Conservation (phyloP, 257 asterid genomes). For the Lycium ferocissimum region DNA sequence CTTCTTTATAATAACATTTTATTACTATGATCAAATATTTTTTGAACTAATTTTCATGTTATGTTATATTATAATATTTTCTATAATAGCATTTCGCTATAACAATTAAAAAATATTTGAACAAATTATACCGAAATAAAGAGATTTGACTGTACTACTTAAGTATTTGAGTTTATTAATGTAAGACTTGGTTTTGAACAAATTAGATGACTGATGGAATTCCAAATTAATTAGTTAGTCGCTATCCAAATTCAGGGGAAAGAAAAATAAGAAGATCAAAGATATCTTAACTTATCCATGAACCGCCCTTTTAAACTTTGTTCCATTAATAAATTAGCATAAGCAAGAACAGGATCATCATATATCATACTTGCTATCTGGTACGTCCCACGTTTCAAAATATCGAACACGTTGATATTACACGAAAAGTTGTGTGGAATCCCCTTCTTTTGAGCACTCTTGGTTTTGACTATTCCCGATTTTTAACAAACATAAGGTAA, state of each 20-base stretch:
- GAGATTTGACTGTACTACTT: too few species aligned
- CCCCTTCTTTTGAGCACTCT: background rate
- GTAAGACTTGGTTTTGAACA: background rate
- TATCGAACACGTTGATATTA: background rate
- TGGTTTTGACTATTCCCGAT: background rate
- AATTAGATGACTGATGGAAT: background rate
- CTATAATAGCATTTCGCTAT: too few species aligned
- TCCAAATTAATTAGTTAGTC: background rate
- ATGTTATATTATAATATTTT: too few species aligned
- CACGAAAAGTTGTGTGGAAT: background rate
- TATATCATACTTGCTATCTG: background rate
- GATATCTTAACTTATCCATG: conserved; percentile 19
- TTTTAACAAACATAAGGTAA: background rate
- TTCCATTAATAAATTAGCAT: background rate
- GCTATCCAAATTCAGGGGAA: background rate
- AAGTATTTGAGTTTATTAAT: background rate
- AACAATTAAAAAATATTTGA: too few species aligned
- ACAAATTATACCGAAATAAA: too few species aligned
- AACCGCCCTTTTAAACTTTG: background rate
- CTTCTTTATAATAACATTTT: too few species aligned
- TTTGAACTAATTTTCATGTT: too few species aligned
- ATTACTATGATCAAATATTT: too few species aligned
- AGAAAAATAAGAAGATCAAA: background rate
- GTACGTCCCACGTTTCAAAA: background rate
- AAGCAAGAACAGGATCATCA: background rate